Evolutionary conservation across 805 yeast species (phyloP).

Genomic region (Candida mattraensis): DNA sequence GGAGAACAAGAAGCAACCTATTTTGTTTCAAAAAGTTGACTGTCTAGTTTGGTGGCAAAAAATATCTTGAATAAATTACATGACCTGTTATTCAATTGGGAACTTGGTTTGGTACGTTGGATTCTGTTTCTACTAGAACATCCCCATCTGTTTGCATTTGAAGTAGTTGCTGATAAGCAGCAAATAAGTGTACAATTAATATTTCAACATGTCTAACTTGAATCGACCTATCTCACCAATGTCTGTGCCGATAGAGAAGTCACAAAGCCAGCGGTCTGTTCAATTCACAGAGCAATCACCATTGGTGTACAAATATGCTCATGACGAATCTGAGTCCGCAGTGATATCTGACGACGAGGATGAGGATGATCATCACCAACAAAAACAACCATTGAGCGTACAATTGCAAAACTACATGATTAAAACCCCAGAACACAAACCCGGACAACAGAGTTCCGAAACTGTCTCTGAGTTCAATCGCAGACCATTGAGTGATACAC

Average conservation of each 20-base stretch:
- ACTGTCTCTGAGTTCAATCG: slow-evolving; percentile 60
- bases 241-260: slow-evolving; percentile 10
- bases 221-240: slow-evolving; percentile 20
- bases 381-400: background rate
- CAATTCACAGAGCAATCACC: slow-evolving; percentile 23
- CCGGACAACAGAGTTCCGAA: background rate
- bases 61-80: too few species aligned
- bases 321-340: slow-evolving; percentile 23
- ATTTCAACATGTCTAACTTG: too few species aligned
- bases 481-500: slow-evolving; percentile 76
- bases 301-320: slow-evolving; percentile 15
- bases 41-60: too few species aligned
- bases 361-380: too few species aligned
- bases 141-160: too few species aligned
- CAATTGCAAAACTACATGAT: slow-evolving; percentile 14
- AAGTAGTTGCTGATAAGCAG: too few species aligned
- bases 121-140: too few species aligned
- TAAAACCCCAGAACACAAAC: background rate
- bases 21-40: too few species aligned
- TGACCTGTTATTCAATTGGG: too few species aligned
- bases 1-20: too few species aligned
- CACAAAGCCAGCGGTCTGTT: slow-evolving; percentile 14
- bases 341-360: slow-evolving; percentile 23
- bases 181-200: too few species aligned
- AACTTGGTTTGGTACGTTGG: too few species aligned